Evolutionary conservation across 2,329 filamentous ascomycete genomes (phyloP), one percentile per base, ranked within the genome.

Genomic region (Metarhizium anisopliae): DNA sequence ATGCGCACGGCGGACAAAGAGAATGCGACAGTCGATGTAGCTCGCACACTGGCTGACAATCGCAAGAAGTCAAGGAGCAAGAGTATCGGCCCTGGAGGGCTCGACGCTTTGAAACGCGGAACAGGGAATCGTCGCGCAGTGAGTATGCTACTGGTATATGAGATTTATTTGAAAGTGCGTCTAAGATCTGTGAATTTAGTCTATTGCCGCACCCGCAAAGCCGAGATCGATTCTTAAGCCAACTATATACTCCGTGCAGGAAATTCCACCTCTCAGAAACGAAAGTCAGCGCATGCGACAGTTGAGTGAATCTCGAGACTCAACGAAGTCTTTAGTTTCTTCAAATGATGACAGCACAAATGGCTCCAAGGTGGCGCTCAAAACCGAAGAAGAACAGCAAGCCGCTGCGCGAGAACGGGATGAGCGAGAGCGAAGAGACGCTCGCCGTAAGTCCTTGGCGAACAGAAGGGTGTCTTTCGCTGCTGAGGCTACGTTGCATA

Each of bases 401-500:
- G 83, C 84, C 11, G 84, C 86, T 2, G 84, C 84, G 8, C 78
- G 82, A 58, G 85, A 89, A 64, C 79, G 84, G 29, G 86, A 89
- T 60, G 86, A 89, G 59, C 79, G 81, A 47, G 86, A 93, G 63
- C 82, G 91, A 55, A 82, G 91, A 63, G 94, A 95, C 69, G 92
- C 90, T 49, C 86, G 94, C 60, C 83, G 94, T 63, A 97, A 97
- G 69, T 96, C 92, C 18, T 80, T 96, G 56, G 91, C 93, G 51
- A 95, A 94, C 68, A 85, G 94, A 65, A 85, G 94, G 66, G 94
- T 99, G 38, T 97, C 93, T 0, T 99, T 99, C 71, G 94, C 94
- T 4, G 94, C 94, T 1, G 94, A 99, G 72, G 94, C 94, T 13
- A 99, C 94, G 3, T 79, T 99, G 40, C 94, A 99, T 68, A 99